Conservation (phyloP, 2,329 filamentous ascomycete species). For the Sclerotinia sclerotiorum region DNA sequence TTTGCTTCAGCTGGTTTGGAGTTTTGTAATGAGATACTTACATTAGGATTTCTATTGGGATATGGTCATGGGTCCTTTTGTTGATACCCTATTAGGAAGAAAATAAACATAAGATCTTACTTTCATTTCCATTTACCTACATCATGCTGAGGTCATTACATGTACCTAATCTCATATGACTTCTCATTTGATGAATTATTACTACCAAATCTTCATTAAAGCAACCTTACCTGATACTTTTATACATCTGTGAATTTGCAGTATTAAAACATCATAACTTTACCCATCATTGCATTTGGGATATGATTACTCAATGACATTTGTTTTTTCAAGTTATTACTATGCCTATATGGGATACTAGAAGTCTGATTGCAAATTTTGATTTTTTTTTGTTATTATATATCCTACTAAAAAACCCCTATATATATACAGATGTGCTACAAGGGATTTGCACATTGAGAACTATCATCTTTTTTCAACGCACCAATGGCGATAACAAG, state of each 20-base stretch:
- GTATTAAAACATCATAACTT: too few species aligned
- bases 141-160: neutral
- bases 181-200: neutral
- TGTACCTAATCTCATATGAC: too few species aligned
- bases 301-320: too few species aligned
- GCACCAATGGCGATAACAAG: neutral
- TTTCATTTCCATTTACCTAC: neutral
- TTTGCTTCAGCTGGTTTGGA: neutral
- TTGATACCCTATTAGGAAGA: neutral
- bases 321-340: too few species aligned
- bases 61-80: slow-evolving; percentile 6
- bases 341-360: neutral
- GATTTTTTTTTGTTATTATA: neutral
- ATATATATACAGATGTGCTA: neutral
- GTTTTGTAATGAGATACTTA: neutral
- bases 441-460: neutral
- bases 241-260: too few species aligned
- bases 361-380: neutral
- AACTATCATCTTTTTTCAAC: neutral
- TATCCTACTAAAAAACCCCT: neutral
- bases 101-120: neutral
- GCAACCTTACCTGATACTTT: too few species aligned
- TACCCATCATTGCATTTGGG: too few species aligned
- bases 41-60: slow-evolving; percentile 9
- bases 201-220: neutral